A percentile compares a stretch with the other conserved stretches of the same genome.
These are phyloP conservation scores for Fagus crenata DNA, from an alignment of 306 rosid species.

Conservation along the genomic window DNA sequence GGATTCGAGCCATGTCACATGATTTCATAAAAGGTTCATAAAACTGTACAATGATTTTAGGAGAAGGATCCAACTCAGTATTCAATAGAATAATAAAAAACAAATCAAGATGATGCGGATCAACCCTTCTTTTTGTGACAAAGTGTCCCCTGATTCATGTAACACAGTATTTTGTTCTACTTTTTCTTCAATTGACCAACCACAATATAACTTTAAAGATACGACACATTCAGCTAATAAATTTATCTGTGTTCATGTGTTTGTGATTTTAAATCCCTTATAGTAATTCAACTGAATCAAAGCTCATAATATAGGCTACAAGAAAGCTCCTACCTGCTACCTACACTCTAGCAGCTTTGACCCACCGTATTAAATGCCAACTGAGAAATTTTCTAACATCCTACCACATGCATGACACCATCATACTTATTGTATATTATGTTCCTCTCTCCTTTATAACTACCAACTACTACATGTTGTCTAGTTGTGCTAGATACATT, in stretches of 20 bases:
- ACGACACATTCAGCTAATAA: too few relatives aligned
- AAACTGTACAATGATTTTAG: too few relatives aligned
- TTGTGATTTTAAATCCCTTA: not conserved
- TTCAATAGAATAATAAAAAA: too few relatives aligned
- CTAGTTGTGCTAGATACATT: not conserved
- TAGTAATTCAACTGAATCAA: not conserved
- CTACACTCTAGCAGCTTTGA: constrained; percentile 7
- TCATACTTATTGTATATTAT: constrained; percentile 10
- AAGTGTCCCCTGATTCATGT: too few relatives aligned
- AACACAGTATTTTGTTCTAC: too few relatives aligned
- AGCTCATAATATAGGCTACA: not conserved
- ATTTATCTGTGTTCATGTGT: not conserved
- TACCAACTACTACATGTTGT: constrained; percentile 9
- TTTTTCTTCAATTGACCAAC: too few relatives aligned
- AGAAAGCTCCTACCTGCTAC: not conserved
- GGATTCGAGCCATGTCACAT: too few relatives aligned
- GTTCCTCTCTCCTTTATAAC: constrained; percentile 6
- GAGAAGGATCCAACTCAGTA: too few relatives aligned
- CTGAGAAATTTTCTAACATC: constrained; percentile 14
- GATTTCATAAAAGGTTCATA: too few relatives aligned
- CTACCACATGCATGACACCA: constrained; percentile 31
- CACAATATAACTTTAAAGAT: too few relatives aligned
- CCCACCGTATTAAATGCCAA: constrained; percentile 12
- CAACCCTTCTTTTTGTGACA: too few relatives aligned
- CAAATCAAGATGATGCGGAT: too few relatives aligned